Conservation (phyloP, 306 rosid species). For the Dicorynia guianensis region DNA sequence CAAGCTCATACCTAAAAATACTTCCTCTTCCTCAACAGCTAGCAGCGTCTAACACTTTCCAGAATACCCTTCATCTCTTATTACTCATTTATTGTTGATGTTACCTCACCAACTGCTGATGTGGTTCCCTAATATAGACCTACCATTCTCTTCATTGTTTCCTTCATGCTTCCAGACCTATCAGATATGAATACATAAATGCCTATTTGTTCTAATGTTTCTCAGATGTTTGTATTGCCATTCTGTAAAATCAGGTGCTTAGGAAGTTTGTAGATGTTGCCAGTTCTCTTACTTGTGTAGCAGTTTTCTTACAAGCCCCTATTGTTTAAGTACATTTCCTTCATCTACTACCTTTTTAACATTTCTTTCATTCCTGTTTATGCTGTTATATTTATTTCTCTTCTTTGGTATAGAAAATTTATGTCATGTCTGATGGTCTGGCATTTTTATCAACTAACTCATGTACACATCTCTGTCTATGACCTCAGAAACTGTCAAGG, state of each 20-base stretch:
- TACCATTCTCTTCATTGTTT: too few species aligned
- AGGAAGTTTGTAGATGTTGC: not conserved
- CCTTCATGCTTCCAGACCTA: too few species aligned
- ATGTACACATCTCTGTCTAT: constrained; percentile 23
- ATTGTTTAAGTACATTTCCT: not conserved
- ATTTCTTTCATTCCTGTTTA: not conserved
- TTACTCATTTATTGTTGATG: too few species aligned
- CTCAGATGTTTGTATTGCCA: not conserved
- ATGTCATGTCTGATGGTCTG: not conserved
- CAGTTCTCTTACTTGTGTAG: not conserved
- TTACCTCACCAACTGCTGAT: too few species aligned
- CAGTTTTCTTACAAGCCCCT: not conserved
- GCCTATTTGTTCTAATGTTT: not conserved
- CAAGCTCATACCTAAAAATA: too few species aligned
- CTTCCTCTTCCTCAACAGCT: too few species aligned
- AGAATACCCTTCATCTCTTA: too few species aligned
- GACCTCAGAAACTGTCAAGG: constrained; percentile 79
- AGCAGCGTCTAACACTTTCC: too few species aligned
- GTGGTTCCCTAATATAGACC: too few species aligned
- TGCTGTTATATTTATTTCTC: not conserved
- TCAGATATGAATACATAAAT: not conserved
- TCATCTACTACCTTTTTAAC: not conserved
- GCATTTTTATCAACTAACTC: constrained; percentile 33
- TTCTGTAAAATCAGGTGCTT: not conserved
- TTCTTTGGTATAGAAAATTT: not conserved